These are phyloP conservation scores for Colletotrichum sp. DNA, from an alignment of 2,329 filamentous ascomycete genomes.

Conservation along the genomic window DNA sequence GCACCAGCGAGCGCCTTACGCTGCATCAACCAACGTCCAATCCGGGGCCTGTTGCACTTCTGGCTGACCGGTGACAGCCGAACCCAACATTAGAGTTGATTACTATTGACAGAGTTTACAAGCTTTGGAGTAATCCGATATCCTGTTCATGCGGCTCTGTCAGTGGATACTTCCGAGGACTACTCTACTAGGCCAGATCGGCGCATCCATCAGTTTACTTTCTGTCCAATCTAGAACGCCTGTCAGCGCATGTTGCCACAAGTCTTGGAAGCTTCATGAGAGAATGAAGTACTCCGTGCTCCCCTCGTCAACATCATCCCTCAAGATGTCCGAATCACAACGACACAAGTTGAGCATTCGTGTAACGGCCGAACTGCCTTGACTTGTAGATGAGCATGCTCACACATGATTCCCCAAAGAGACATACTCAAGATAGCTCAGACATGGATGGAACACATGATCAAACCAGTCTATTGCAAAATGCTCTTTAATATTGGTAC, in stretches of 20 bases:
- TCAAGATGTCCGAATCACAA: not conserved
- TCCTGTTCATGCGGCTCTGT: not conserved
- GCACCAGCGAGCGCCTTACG: not conserved
- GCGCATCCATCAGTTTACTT: not conserved
- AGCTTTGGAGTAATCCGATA: not conserved
- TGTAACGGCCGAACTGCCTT: not conserved
- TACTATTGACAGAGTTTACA: not conserved
- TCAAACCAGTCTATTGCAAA: conserved; percentile 9
- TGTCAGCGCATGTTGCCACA: not conserved
- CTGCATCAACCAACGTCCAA: not conserved
- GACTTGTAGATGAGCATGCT: not conserved
- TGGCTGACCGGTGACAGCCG: not conserved
- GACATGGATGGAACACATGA: not conserved
- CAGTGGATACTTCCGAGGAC: not conserved
- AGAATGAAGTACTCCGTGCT: not conserved
- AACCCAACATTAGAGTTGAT: not conserved
- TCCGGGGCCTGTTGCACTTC: not conserved
- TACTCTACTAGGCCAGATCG: not conserved
- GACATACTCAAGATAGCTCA: not conserved
- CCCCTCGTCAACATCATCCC: not conserved
- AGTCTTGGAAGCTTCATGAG: not conserved
- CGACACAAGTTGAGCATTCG: not conserved
- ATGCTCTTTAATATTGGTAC: conserved; percentile 3
- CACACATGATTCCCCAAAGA: not conserved
- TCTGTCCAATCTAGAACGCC: not conserved